These are phyloP conservation scores for Polytrichum formosum DNA, from an alignment of 225 moss, liverwort and hornwort species.

Conservation along the genomic window DNA sequence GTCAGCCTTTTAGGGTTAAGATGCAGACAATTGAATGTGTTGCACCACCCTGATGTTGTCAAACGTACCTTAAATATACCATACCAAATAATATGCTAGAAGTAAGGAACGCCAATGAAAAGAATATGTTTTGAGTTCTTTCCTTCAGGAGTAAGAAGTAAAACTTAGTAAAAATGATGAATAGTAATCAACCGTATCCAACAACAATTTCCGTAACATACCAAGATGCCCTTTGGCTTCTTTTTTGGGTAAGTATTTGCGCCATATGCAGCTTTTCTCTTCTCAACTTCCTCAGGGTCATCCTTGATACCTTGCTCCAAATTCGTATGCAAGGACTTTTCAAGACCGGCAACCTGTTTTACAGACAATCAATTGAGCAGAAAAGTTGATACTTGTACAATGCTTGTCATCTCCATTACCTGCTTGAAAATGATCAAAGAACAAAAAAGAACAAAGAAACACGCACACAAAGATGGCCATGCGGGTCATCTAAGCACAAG, in stretches of 20 bases:
- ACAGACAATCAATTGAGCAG: not conserved
- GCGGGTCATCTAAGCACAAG: not conserved
- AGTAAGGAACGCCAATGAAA: no score
- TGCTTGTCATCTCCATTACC: not conserved
- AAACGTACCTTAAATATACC: no score
- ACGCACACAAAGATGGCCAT: not conserved
- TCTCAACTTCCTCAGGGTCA: constrained; percentile 41
- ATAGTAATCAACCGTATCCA: no score
- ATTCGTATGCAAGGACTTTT: constrained; percentile 47
- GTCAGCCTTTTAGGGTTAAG: no score
- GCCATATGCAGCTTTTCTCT: constrained; percentile 72
- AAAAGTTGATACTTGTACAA: not conserved
- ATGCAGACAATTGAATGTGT: no score
- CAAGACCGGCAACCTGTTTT: constrained; percentile 44
- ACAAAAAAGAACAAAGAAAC: not conserved
- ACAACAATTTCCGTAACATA: constrained; percentile 18
- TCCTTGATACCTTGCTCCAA: constrained; percentile 65
- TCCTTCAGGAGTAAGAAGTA: no score
- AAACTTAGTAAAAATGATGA: no score
- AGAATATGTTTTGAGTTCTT: no score
- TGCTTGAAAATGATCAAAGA: not conserved
- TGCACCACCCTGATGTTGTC: no score
- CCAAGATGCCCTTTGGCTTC: constrained; percentile 60
- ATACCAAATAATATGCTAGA: no score
- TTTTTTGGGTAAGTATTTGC: constrained; percentile 80